These are phyloP conservation scores for Penicillium argentinense DNA, from an alignment of 495 filamentous ascomycete genomes.

Conservation along the genomic window DNA sequence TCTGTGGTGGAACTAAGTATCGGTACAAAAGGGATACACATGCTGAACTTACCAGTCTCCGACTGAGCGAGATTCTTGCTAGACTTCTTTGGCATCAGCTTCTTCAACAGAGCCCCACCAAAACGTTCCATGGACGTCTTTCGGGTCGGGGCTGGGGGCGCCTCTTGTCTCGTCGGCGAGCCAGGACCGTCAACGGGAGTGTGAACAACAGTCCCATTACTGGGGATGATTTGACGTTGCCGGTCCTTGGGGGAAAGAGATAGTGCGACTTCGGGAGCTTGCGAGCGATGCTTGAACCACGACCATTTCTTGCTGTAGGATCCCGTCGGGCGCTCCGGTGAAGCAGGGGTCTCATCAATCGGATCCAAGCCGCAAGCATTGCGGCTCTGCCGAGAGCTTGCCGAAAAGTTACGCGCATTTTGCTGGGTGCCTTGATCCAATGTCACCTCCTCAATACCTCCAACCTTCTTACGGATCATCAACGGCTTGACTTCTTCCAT, in stretches of 20 bases:
- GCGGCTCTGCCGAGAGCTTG: conserved; percentile 16
- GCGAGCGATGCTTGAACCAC: conserved; percentile 64
- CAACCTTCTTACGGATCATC: conserved; percentile 54
- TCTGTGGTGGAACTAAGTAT: conserved; percentile 5
- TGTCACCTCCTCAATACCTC: too few species aligned
- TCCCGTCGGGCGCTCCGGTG: conserved; percentile 24
- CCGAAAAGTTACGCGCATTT: conserved; percentile 12
- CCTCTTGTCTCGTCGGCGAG: background rate
- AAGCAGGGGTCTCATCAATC: conserved; percentile 31
- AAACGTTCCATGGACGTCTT: conserved; percentile 30
- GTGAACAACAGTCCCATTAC: conserved; percentile 27
- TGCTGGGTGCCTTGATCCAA: background rate
- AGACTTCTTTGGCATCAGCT: conserved; percentile 33
- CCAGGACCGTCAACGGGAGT: conserved; percentile 3
- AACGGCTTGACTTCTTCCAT: conserved; percentile 48
- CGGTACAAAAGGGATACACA: background rate
- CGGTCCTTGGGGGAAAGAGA: conserved; percentile 15
- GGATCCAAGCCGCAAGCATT: conserved; percentile 26
- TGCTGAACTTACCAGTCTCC: conserved; percentile 22
- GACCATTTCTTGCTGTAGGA: conserved; percentile 56
- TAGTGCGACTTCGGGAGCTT: conserved; percentile 32
- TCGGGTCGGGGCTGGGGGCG: conserved; percentile 6
- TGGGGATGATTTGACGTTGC: conserved; percentile 25
- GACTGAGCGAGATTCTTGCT: conserved; percentile 19
- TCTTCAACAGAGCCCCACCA: conserved; percentile 29